Base-by-base conservation (phyloP, 2,329 filamentous ascomycete species). In the Boeremia exigua region DNA sequence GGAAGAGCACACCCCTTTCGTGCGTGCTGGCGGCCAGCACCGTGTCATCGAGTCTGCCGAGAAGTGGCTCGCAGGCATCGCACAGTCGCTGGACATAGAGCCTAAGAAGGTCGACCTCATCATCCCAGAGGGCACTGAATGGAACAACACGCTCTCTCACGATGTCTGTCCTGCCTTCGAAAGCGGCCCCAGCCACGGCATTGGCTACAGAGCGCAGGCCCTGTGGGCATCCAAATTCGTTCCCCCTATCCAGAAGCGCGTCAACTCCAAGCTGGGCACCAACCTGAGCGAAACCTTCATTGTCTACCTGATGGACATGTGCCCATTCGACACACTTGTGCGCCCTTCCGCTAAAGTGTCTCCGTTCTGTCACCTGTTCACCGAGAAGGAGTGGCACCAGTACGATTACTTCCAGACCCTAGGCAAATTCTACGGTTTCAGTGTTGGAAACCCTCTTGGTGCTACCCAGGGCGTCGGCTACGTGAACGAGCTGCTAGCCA, bases 381-480 rank as follows among this genome's bases (percentile, higher is more conserved):
- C 84, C 0, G 72, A 81, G 12, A 74, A 82, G 0, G 92, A 96
- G 75, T 96, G 91, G 90, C 77, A 79, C 32, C 78, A 84, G 56
- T 96, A 96, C 75, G 88, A 92, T 74, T 96, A 96, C 78, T 88
- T 87, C 73, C 84, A 91, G 72, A 85, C 88, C 0, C 77, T 97
- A 8, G 86, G 86, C 61, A 96, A 96, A 72, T 96, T 88, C 81
- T 96, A 96, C 75, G 88, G 88, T 50, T 93, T 88, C 74, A 86
- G 88, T 10, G 83, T 84, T 27, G 92, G 92, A 12, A 92, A 92
- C 69, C 84, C 86, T 0, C 82, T 96, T 6, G 93, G 90, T 0
- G 84, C 92, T 6, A 92, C 91, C 0, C 92, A 96, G 75, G 93
- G 93, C 1, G 89, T 95, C 1, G 93, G 93, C 2, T 97, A 88